Evolutionary conservation across 305 asterid genomes (phyloP).

Genomic region (Fraxinus albicans): DNA sequence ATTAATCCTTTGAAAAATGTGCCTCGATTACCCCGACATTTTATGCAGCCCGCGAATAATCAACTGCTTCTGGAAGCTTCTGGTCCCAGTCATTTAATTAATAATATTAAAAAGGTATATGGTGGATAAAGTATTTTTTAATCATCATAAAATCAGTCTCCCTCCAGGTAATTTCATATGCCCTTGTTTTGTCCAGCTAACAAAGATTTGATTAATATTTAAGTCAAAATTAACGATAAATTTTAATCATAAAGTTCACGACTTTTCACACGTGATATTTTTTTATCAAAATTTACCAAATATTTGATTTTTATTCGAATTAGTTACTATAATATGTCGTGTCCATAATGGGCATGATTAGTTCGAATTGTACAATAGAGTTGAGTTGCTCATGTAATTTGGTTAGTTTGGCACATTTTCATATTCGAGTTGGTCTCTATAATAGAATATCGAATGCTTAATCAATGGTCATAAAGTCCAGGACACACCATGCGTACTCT

Average conservation of each 20-base stretch:
- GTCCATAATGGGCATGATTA: neutral
- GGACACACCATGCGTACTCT: neutral
- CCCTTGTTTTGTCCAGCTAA: neutral
- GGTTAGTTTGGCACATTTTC: neutral
- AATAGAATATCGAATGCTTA: neutral
- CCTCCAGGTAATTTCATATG: neutral
- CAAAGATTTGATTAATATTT: too few species aligned
- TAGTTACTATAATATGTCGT: neutral
- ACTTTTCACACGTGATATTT: neutral
- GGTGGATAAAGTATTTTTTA: neutral
- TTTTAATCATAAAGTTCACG: neutral
- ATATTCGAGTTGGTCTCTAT: neutral
- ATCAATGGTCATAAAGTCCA: neutral
- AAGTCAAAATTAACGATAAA: too few species aligned
- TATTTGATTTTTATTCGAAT: neutral
- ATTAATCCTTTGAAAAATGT: neutral
- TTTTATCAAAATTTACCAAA: neutral
- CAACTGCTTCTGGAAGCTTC: neutral
- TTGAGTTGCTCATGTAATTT: neutral
- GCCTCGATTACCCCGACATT: neutral
- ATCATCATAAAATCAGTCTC: neutral
- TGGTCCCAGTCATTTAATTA: neutral
- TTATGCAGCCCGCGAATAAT: neutral
- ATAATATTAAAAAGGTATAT: neutral
- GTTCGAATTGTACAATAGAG: neutral